These are phyloP conservation scores for Rhodosporidiobolus odoratus DNA, from an alignment of 768 basidiomycete species.

Conservation along the genomic window DNA sequence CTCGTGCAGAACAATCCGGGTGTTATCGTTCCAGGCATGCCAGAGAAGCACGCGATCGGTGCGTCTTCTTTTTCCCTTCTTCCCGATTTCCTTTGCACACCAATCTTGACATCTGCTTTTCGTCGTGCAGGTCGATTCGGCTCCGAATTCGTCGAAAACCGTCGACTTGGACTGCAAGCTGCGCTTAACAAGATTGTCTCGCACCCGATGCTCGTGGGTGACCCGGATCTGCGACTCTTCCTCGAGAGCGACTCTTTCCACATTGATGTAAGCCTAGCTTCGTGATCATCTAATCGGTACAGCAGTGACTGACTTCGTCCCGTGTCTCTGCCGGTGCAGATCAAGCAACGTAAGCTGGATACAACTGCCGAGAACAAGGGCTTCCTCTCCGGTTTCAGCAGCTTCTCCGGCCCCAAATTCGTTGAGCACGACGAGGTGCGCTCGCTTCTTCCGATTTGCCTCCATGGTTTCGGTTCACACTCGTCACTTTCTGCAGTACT, in stretches of 20 bases:
- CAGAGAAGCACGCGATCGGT: conserved; percentile 86
- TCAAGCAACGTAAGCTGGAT: conserved; percentile 79
- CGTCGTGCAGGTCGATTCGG: conserved; percentile 66
- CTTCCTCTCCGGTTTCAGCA: conserved; percentile 30
- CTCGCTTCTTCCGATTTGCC: background rate
- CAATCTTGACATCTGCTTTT: background rate
- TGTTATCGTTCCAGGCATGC: conserved; percentile 91
- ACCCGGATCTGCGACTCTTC: conserved; percentile 80
- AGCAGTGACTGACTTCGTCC: background rate
- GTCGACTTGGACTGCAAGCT: conserved; percentile 75
- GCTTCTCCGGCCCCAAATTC: conserved; percentile 64
- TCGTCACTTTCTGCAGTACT: conserved; percentile 61
- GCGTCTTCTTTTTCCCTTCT: conserved; percentile 5
- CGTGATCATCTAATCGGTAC: background rate
- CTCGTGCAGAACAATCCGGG: conserved; percentile 88
- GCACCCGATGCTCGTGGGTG: conserved; percentile 83
- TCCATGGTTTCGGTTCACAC: background rate
- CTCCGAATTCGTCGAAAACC: conserved; percentile 80
- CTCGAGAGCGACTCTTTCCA: conserved; percentile 88
- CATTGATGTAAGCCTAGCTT: conserved; percentile 63
- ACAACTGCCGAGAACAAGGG: conserved; percentile 63
- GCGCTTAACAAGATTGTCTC: conserved; percentile 89
- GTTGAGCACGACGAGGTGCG: conserved; percentile 79
- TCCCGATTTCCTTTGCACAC: background rate
- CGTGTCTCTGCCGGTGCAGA: no score